Evolutionary conservation across 1,284 basidiomycete species (phyloP).

Genomic region (Phellinidium pouzarii): DNA sequence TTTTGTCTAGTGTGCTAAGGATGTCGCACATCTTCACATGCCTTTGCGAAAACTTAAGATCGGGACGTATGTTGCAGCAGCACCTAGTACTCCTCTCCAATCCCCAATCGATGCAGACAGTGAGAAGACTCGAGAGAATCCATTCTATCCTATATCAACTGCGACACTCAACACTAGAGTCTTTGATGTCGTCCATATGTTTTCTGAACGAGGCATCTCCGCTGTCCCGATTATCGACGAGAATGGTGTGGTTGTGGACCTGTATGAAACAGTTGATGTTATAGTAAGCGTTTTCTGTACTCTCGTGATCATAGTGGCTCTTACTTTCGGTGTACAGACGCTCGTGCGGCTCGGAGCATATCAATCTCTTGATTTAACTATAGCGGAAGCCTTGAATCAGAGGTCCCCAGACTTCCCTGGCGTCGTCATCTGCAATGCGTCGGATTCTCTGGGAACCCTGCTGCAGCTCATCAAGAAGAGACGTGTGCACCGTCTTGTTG

Average conservation of each 20-base stretch:
- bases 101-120: conserved; percentile 34
- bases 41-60: conserved; percentile 86
- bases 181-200: conserved; percentile 98
- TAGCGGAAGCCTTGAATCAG: conserved; percentile 87
- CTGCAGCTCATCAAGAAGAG: conserved; percentile 91
- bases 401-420: conserved; percentile 92
- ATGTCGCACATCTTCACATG: conserved; percentile 70
- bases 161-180: conserved; percentile 91
- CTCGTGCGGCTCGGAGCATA: conserved; percentile 94
- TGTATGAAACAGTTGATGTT: conserved; percentile 99
- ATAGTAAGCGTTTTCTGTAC: conserved; percentile 60
- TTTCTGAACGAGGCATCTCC: conserved; percentile 91
- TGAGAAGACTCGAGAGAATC: conserved; percentile 38
- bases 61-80: conserved; percentile 79
- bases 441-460: conserved; percentile 90
- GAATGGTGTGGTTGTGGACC: conserved; percentile 89
- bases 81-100: conserved; percentile 22
- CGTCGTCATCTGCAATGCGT: conserved; percentile 91
- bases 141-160: conserved; percentile 86
- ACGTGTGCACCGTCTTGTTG: conserved; percentile 88
- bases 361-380: conserved; percentile 91
- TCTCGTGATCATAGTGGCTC: not conserved
- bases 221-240: conserved; percentile 96
- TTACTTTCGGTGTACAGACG: conserved; percentile 48
- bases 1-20: conserved; percentile 53